Base-by-base conservation (phyloP, 106 monocot species). In the Allium sativum region DNA sequence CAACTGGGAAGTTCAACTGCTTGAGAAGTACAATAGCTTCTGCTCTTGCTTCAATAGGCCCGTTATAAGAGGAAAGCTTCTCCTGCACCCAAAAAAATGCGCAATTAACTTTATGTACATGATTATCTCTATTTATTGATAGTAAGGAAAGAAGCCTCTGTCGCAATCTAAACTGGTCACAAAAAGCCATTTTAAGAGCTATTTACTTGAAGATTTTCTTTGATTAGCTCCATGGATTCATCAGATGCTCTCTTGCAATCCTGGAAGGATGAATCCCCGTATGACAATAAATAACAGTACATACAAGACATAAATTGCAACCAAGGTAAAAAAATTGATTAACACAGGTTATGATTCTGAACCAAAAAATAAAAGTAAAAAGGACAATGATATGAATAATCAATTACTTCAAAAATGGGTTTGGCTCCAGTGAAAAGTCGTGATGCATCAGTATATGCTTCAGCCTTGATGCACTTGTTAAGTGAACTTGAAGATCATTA, bases 361-460 rank as follows among this genome's bases (percentile, higher is more conserved):
- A 31, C 31, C 31, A 31, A 3, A 31, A 2, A 31, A n/a, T n/a
- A n/a, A 31, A 3, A 31, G 2, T 3, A 3, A 31, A 0, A 31
- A 22, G 22, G 5, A 5, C 2, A 5, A 0, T 2, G 5, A 2
- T 31, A 31, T 3, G 31, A 31, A 31, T 31, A 3, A 21, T 61
- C 12, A 64, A 17, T 59, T 7, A 96, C 96, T 91, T 96, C 82
- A 75, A 96, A 96, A 67, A 96, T 82, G 31, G 96, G 96, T 48
- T 82, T 96, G 21, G 96, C 87, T 72, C 96, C 96, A 65, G 75
- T 87, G 62, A 96, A 96, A 76, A 82, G 82, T 50, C 78, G 84
- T 57, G 91, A 90, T 53, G 91, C 96, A 78, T 96, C 91, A 22
- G 91, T 79, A 88, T 96, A 96, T 66, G 96, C 90, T 96, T 96